Evolutionary conservation across 2,329 filamentous ascomycete species (phyloP), one percentile per base, ranked within the genome.

Genomic region (Colletotrichum gigasporum): DNA sequence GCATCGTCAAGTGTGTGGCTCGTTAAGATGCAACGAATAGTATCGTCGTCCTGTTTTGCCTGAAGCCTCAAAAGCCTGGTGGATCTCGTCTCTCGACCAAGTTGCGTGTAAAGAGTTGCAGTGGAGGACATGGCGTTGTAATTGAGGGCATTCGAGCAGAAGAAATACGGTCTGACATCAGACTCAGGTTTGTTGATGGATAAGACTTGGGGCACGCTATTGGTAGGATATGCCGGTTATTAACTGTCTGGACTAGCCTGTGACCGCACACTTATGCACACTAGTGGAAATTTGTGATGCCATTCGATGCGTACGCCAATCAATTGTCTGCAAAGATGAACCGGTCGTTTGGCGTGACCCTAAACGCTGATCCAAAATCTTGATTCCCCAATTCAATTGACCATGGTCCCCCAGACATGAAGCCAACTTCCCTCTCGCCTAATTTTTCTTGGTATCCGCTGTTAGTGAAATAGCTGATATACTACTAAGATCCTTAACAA

Each of bases 61-160:
- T 48, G 9, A n/a, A 62, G 30, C 16, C 30, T 35, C 8, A 62
- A 30, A 9, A 62, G 52, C 7, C 59, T 34, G 7, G 35, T 44
- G 7, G 52, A 57, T n/a, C 35, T 37, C 11, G n/a, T 30, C n/a
- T 57, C 26, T 18, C 34, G 20, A 20, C 34, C 26, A 6, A 57
- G 44, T 0, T 20, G 20, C 6, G 34, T 3, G 11, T 57, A 57
- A 20, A 62, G 22, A 2, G 2, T 4, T 3, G 24, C 30, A 14
- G 5, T 5, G 2, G 20, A 5, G 16, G 42, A 4, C 52, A 57
- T 14, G 10, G 11, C 24, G 3, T 4, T 30, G 2, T n/a, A n/a
- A n/a, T 7, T 16, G 3, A 16, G 6, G n/a, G 51, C 8, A n/a
- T n/a, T n/a, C n/a, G n/a, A 16, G 14, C 9, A 16, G 44, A 28